Evolutionary conservation across 139 green algal genomes (phyloP).

Genomic region (Tetratostichococcus sp.): DNA sequence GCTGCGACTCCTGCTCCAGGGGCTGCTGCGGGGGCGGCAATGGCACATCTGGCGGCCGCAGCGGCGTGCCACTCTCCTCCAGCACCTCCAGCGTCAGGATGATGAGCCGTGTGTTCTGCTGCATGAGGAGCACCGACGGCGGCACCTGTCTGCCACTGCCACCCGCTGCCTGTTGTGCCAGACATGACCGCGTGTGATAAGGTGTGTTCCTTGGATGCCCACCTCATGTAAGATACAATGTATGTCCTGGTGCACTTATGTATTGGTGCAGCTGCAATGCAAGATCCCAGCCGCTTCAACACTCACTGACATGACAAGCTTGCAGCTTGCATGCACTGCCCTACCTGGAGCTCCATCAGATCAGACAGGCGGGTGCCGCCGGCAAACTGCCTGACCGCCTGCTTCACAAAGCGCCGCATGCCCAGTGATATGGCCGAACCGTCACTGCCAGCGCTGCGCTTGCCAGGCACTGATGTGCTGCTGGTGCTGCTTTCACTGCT

Average conservation of each 20-base stretch:
- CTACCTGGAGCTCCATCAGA: conserved; percentile 15
- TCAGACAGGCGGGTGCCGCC: not conserved
- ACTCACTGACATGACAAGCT: no score
- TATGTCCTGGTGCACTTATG: no score
- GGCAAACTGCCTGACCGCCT: conserved; percentile 41
- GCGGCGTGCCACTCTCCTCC: not conserved
- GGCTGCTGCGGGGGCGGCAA: not conserved
- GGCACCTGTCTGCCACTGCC: not conserved
- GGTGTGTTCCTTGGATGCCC: no score
- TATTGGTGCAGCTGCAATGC: no score
- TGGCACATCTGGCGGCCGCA: conserved; percentile 10
- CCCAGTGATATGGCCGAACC: conserved; percentile 22
- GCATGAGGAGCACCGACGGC: conserved; percentile 36
- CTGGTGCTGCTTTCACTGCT: conserved; percentile 7
- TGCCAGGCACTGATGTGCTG: not conserved
- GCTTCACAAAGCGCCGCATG: conserved; percentile 42
- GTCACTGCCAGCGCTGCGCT: not conserved
- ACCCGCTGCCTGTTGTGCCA: not conserved
- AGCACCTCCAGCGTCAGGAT: conserved; percentile 52
- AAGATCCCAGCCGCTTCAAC: no score
- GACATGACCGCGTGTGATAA: no score
- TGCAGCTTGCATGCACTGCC: no score
- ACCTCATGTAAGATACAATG: no score
- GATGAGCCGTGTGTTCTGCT: conserved; percentile 69
- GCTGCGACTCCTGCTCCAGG: no score